phyloP scores from a whole-genome alignment of 495 filamentous ascomycete species.

The Evansstolkia leycettana region DNA sequence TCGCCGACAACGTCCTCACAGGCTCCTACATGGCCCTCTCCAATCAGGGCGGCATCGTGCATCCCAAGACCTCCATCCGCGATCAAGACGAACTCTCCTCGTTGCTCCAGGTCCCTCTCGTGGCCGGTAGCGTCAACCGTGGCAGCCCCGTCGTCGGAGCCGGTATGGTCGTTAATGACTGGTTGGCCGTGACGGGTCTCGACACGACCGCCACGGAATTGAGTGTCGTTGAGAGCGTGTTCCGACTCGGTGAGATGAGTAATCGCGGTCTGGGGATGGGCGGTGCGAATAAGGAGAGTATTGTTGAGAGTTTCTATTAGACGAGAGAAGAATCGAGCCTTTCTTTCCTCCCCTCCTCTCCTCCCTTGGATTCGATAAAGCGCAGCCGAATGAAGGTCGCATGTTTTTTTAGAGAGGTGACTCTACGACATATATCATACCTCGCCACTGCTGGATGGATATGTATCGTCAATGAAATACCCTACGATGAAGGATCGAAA shows the following conservation, averaged over 20 bases:
- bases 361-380: too few species aligned
- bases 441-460: too few species aligned
- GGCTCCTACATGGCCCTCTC: constrained; percentile 92
- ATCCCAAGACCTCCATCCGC: constrained; percentile 90
- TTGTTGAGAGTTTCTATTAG: constrained; percentile 98
- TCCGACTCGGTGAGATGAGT: constrained; percentile 70
- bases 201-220: constrained; percentile 96
- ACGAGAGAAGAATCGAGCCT: constrained; percentile 1
- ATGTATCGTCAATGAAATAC: too few species aligned
- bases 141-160: constrained; percentile 90
- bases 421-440: too few species aligned
- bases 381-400: too few species aligned
- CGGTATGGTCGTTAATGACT: constrained; percentile 98
- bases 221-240: constrained; percentile 91
- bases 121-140: constrained; percentile 86
- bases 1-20: constrained; percentile 91
- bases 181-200: constrained; percentile 92
- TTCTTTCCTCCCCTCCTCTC: background rate
- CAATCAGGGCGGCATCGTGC: constrained; percentile 94
- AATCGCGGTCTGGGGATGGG: constrained; percentile 46
- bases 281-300: constrained; percentile 81
- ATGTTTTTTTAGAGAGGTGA: too few species aligned
- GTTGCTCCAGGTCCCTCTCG: constrained; percentile 87
- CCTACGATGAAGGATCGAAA: too few species aligned
- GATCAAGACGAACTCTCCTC: constrained; percentile 96